Conservation (phyloP, 2,329 filamentous ascomycete genomes). For the Coniochaeta sp. region DNA sequence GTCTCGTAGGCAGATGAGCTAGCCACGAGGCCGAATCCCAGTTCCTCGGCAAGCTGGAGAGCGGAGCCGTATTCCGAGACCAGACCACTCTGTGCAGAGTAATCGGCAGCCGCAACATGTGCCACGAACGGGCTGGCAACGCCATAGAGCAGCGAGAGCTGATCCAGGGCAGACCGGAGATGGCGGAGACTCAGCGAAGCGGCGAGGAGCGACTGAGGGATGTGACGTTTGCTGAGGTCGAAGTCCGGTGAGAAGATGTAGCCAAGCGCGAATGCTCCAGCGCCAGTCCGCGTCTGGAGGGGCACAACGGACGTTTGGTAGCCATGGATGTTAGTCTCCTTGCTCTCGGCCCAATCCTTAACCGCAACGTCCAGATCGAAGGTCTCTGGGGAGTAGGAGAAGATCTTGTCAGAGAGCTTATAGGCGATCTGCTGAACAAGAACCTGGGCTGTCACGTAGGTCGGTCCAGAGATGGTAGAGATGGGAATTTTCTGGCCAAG, state of each 20-base stretch:
- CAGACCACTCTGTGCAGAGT: slow-evolving; percentile 60
- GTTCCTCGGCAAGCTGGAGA: slow-evolving; percentile 76
- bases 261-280: slow-evolving; percentile 83
- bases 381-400: slow-evolving; percentile 89
- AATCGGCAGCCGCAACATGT: slow-evolving; percentile 88
- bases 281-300: slow-evolving; percentile 82
- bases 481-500: slow-evolving; percentile 49
- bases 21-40: slow-evolving; percentile 78
- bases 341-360: slow-evolving; percentile 63
- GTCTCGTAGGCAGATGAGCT: slow-evolving; percentile 84
- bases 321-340: slow-evolving; percentile 74
- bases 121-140: slow-evolving; percentile 90
- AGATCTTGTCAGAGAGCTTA: slow-evolving; percentile 92
- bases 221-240: slow-evolving; percentile 80
- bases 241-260: slow-evolving; percentile 99
- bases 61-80: slow-evolving; percentile 82
- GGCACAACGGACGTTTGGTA: slow-evolving; percentile 70
- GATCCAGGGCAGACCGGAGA: slow-evolving; percentile 78
- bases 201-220: slow-evolving; percentile 86
- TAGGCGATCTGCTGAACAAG: slow-evolving; percentile 96
- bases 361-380: slow-evolving; percentile 85
- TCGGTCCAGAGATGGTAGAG: slow-evolving; percentile 69
- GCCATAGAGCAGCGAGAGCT: slow-evolving; percentile 84
- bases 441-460: slow-evolving; percentile 87
- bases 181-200: slow-evolving; percentile 75